phyloP scores from a whole-genome alignment of 495 filamentous ascomycete genomes.

The Penicillium mononematosum region DNA sequence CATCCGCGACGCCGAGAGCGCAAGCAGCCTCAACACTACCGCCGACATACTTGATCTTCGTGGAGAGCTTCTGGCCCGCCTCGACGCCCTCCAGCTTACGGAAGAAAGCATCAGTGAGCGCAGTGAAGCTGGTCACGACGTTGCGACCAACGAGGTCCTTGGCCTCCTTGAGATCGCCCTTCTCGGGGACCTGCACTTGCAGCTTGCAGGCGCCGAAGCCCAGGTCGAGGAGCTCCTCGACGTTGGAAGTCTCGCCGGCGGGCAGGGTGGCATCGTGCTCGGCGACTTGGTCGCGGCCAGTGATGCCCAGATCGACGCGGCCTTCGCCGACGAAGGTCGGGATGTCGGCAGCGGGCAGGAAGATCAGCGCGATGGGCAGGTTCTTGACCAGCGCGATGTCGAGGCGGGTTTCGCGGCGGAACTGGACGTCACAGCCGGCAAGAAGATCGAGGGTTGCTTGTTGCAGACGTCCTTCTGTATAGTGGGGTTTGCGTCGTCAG shows the following conservation, averaged over 20 bases:
- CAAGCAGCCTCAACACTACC: conserved; percentile 97
- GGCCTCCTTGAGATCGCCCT: conserved; percentile 65
- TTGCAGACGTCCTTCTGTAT: conserved; percentile 87
- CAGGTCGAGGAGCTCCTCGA: conserved; percentile 82
- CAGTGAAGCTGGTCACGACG: conserved; percentile 91
- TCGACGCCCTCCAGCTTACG: conserved; percentile 59
- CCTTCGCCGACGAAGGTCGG: conserved; percentile 96
- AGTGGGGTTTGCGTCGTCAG: conserved; percentile 17
- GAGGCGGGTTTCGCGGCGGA: conserved; percentile 85
- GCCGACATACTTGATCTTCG: conserved; percentile 87
- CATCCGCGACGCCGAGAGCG: conserved; percentile 91
- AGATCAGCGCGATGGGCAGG: conserved; percentile 89
- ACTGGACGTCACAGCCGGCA: conserved; percentile 91
- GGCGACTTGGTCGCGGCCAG: conserved; percentile 85
- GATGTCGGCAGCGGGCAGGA: conserved; percentile 95
- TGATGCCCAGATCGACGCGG: conserved; percentile 90
- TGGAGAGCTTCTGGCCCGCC: conserved; percentile 38
- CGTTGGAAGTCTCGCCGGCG: conserved; percentile 56
- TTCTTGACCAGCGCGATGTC: conserved; percentile 98
- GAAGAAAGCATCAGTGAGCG: conserved; percentile 80
- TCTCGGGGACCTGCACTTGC: conserved; percentile 92
- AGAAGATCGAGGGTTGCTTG: conserved; percentile 84
- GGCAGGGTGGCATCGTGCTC: conserved; percentile 79
- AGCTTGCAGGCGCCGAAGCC: conserved; percentile 88
- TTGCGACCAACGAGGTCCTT: conserved; percentile 88